Evolutionary conservation across 768 basidiomycete genomes (phyloP).

Genomic region (Hypsizygus marmoreus): DNA sequence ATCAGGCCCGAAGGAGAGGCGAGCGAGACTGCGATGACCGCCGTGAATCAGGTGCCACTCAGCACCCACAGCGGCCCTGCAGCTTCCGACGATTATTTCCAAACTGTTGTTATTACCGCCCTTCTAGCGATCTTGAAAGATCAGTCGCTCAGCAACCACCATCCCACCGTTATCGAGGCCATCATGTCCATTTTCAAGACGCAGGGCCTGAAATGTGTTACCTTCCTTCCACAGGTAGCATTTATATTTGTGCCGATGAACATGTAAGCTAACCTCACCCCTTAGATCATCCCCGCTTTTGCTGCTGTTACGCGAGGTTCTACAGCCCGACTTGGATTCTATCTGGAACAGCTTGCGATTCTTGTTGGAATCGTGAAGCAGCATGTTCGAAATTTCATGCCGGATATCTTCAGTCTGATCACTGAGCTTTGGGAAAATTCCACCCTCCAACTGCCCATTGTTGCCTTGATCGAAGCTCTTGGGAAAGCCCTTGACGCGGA

Average conservation of each 20-base stretch:
- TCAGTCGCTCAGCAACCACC: constrained; percentile 80
- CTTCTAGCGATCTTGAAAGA: constrained; percentile 88
- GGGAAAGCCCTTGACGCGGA: constrained; percentile 95
- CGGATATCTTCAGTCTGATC: constrained; percentile 81
- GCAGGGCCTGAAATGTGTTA: constrained; percentile 93
- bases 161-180: constrained; percentile 94
- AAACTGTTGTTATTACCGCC: constrained; percentile 90
- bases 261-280: constrained; percentile 11
- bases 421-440: constrained; percentile 89
- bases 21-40: constrained; percentile 58
- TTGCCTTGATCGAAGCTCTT: constrained; percentile 88
- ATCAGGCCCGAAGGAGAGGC: constrained; percentile 62
- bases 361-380: constrained; percentile 96
- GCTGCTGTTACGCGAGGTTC: constrained; percentile 83
- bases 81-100: constrained; percentile 93
- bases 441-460: constrained; percentile 86
- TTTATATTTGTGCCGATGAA: background rate
- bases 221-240: constrained; percentile 88
- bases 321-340: constrained; percentile 82
- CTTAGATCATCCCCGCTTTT: constrained; percentile 92
- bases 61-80: constrained; percentile 61
- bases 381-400: constrained; percentile 91
- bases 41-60: constrained; percentile 69
- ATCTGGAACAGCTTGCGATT: constrained; percentile 93
- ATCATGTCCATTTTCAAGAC: constrained; percentile 99